Base-by-base conservation (phyloP, 805 yeast genomes). In the Kodamaea kaohsiungensis region DNA sequence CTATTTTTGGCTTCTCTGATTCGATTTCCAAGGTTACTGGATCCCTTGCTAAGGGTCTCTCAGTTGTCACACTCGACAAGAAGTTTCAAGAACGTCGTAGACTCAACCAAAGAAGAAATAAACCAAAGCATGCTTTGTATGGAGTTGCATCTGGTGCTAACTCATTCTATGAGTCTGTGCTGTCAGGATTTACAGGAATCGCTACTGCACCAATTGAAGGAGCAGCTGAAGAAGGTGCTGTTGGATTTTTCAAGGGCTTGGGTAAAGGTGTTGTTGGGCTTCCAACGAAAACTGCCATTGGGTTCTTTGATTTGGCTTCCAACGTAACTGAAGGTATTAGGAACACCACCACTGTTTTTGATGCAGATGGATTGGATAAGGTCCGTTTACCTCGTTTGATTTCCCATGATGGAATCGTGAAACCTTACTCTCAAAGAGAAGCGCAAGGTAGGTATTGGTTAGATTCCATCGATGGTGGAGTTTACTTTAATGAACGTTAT, bases 221-320 rank as follows among this genome's bases (percentile, higher is more conserved):
- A 7, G 96, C 96, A 0, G 78, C 81, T n/a, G 78, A 82, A 52
- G 96, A 87, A 39, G 99, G 99, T 4, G 85, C 98, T 0, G 75
- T 85, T 2, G 99, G 99, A 0, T 93, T 95, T 67, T 84, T 95
- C 72, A 90, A 86, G 65, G 99, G 99, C 1, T 65, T 95, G 2
- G 99, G 99, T 3, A 89, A 87, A 63, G 99, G 99, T 10, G 65
- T 96, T n/a, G 83, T 95, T 53, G 99, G 99, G 0, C 72, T 96
- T 30, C 99, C 99, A 0, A 92, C 99, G 0, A 95, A 95, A 74
- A 90, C 98, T 0, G 97, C 97, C 0, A 91, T 93, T 61, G 99
- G 99, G 10, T 67, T 95, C 19, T 86, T 95, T 60, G 99, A 95
- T 66, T 77, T 96, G 58, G 97, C 98, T 0, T 88, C 89, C 52